phyloP scores from a whole-genome alignment of 2,329 filamentous ascomycete genomes.

The Stachybotrys chlorohalonatus region DNA sequence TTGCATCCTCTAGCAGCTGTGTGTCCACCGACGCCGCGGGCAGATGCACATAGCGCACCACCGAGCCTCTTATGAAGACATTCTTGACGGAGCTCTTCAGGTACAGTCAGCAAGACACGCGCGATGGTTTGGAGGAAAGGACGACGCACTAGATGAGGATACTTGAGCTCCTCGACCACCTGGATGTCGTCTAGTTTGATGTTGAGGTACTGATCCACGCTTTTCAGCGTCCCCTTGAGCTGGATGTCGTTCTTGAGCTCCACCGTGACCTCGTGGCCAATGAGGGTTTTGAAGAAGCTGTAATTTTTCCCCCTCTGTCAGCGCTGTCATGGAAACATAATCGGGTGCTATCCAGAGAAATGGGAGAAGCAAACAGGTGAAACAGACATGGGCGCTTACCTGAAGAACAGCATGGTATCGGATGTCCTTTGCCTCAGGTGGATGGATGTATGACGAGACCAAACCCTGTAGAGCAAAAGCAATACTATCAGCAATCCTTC shows the following conservation, averaged over 20 bases:
- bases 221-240: constrained; percentile 91
- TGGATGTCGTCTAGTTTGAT: constrained; percentile 96
- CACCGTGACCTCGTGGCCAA: constrained; percentile 93
- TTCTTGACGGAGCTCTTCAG: constrained; percentile 72
- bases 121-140: neutral
- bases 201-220: constrained; percentile 97
- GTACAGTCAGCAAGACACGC: neutral
- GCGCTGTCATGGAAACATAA: neutral
- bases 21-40: constrained; percentile 77
- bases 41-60: constrained; percentile 86
- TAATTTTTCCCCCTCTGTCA: neutral
- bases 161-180: constrained; percentile 87
- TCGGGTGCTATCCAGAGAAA: neutral
- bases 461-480: too few relatives aligned
- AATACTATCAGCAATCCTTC: too few relatives aligned
- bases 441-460: too few relatives aligned
- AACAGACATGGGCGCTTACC: constrained; percentile 14
- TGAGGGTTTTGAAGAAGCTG: constrained; percentile 98
- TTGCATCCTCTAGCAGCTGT: constrained; percentile 82
- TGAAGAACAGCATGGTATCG: constrained; percentile 35
- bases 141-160: constrained; percentile 73
- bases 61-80: constrained; percentile 88
- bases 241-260: constrained; percentile 99
- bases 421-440: neutral
- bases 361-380: neutral